Evolutionary conservation across 1,139 yeast genomes (phyloP), one percentile per base, ranked within the genome.

Genomic region (Suhomyces choctaworum): DNA sequence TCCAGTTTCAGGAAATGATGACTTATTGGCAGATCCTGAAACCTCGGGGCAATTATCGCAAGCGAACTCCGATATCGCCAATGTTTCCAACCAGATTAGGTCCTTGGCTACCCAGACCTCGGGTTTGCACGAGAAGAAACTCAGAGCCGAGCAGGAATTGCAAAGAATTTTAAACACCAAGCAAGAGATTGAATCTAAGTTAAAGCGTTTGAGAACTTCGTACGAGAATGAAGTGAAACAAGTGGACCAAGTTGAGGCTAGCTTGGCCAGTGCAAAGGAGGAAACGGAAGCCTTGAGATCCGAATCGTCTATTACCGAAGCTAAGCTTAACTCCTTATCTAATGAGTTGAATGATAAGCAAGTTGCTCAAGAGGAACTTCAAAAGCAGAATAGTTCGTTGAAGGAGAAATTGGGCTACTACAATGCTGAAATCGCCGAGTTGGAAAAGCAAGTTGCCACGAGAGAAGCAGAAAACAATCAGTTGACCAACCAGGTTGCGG

Each of bases 41-140:
- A 70, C 78, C 4, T 76, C 88, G 1, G 79, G 81, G 16, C 80
- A 83, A 52, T 66, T 88, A 32, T 80, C 95, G 0, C 78, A 78
- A 44, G 90, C 95, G 3, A 80, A 94, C 11, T 78, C 92, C 3
- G 96, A 88, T 48, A 74, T 87, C 58, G 96, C 96, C 12, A 88
- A 90, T 50, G 72, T 85, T 31, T 84, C 95, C 1, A 87, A 83
- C 51, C 96, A 90, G 63, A 81, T 88, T 42, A 80, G 80, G 42
- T 83, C 96, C 1, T 70, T 89, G 46, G 75, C 89, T 2, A 64
- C 75, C 14, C 96, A 90, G 61, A 85, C 95, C 2, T 69, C 84
- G 1, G 74, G 72, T 12, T 70, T 86, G 22, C 81, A 80, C 43
- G 84, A 80, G 22, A 85, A 82, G 61, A 82, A 88, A 45, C 68